Evolutionary conservation across 306 rosid species (phyloP).

Genomic region (Phaseolus lunatus): DNA sequence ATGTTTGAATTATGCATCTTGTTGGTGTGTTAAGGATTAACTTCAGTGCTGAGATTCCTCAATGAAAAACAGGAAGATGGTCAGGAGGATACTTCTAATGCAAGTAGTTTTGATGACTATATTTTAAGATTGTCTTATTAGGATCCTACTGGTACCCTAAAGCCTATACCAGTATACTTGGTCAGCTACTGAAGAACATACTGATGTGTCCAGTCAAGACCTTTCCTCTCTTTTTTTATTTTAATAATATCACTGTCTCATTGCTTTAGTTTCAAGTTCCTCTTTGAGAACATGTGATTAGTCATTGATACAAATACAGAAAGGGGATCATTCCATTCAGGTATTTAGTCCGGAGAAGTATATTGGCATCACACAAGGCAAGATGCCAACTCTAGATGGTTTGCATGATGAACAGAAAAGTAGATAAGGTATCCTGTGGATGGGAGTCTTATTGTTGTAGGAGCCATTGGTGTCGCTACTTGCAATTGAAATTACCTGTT

Average conservation of each 20-base stretch:
- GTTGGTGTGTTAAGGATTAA: not conserved
- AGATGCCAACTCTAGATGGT: not conserved
- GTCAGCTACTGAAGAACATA: not conserved
- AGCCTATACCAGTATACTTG: not conserved
- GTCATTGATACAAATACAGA: not conserved
- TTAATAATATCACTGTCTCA: no score
- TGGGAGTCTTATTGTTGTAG: not conserved
- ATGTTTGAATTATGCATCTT: not conserved
- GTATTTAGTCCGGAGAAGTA: no score
- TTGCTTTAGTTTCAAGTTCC: not conserved
- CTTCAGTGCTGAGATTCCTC: not conserved
- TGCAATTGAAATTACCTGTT: not conserved
- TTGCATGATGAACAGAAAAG: no score
- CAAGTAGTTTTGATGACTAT: not conserved
- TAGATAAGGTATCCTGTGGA: no score
- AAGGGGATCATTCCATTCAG: no score
- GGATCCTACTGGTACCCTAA: not conserved
- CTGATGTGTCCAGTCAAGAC: not conserved
- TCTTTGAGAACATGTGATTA: not conserved
- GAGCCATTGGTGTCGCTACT: not conserved
- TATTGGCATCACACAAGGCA: no score
- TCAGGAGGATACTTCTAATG: not conserved
- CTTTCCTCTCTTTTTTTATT: not conserved
- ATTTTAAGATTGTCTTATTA: not conserved
- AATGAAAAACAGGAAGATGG: not conserved